A percentile compares a stretch with the other conserved stretches of the same genome.
Evolutionary conservation across 2,329 filamentous ascomycete species (phyloP).

Genomic region (Balansia obtecta): DNA sequence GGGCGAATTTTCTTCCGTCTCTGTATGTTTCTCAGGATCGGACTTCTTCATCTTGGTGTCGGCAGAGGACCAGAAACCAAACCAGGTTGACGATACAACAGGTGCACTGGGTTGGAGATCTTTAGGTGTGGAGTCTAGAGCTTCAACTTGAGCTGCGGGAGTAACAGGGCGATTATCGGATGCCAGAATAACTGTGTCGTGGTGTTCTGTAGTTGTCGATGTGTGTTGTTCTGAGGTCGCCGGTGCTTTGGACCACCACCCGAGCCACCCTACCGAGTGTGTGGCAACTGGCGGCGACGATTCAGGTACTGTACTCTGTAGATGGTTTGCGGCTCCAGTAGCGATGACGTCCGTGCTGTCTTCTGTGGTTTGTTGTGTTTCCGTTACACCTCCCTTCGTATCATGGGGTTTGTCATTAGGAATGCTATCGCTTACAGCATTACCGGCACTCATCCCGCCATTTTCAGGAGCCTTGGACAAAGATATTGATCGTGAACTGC

Average conservation of each 20-base stretch:
- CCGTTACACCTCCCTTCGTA: conserved; percentile 3
- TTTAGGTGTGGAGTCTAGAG: conserved; percentile 9
- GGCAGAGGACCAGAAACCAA: conserved; percentile 25
- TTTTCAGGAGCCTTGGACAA: conserved; percentile 16
- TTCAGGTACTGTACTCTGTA: not conserved
- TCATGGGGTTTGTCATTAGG: not conserved
- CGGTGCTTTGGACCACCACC: conserved; percentile 33
- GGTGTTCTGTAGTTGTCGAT: conserved; percentile 1
- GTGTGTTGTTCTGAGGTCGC: conserved; percentile 12
- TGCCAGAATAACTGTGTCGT: conserved; percentile 6
- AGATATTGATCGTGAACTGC: conserved; percentile 12
- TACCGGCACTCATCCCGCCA: conserved; percentile 6
- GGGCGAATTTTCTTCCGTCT: conserved; percentile 3
- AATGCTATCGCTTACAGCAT: not conserved
- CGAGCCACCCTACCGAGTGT: conserved; percentile 39
- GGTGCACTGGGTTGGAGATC: conserved; percentile 9
- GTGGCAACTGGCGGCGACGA: conserved; percentile 4
- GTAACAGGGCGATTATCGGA: conserved; percentile 12
- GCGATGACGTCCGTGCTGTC: not conserved
- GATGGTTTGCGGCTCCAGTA: not conserved
- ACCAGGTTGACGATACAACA: conserved; percentile 23
- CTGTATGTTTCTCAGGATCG: conserved; percentile 1
- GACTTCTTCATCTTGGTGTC: conserved; percentile 5
- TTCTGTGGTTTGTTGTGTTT: not conserved
- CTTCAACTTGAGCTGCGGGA: conserved; percentile 11